Conservation (phyloP, 2,329 filamentous ascomycete genomes). For the Plectosphaerella plurivora region DNA sequence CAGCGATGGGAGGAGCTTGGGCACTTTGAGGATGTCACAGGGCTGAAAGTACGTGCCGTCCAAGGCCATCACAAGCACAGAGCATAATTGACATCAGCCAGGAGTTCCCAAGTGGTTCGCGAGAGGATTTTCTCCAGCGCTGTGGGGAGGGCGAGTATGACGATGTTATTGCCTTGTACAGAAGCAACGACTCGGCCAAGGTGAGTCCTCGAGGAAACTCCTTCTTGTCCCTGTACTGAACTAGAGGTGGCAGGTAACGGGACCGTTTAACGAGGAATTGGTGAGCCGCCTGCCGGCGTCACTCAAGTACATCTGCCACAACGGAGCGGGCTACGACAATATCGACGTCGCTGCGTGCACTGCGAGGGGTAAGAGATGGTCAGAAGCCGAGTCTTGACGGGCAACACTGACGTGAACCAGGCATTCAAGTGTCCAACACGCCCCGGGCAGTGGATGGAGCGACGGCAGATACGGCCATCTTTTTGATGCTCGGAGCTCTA, state of each 20-base stretch:
- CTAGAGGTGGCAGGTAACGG: constrained; percentile 38
- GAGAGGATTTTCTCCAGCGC: background rate
- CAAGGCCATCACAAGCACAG: background rate
- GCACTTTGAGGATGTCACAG: background rate
- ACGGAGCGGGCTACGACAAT: constrained; percentile 59
- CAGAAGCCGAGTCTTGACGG: background rate
- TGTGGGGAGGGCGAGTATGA: background rate
- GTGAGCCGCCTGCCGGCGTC: constrained; percentile 34
- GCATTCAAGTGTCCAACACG: constrained; percentile 62
- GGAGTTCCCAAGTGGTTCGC: background rate
- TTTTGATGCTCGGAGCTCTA: constrained; percentile 65
- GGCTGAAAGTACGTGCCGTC: background rate
- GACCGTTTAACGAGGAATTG: constrained; percentile 56
- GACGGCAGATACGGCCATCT: constrained; percentile 67
- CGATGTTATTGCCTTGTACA: background rate
- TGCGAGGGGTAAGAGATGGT: constrained; percentile 3
- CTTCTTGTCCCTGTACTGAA: no score
- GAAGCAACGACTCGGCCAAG: background rate
- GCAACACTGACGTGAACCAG: constrained; percentile 25
- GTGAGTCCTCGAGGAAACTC: background rate
- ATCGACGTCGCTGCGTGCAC: constrained; percentile 62
- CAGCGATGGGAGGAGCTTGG: background rate
- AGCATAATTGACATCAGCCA: background rate
- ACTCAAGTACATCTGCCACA: constrained; percentile 19
- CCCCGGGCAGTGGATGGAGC: constrained; percentile 65